phyloP scores from a whole-genome alignment of 2,329 filamentous ascomycete genomes.

The Eutypa lata region DNA sequence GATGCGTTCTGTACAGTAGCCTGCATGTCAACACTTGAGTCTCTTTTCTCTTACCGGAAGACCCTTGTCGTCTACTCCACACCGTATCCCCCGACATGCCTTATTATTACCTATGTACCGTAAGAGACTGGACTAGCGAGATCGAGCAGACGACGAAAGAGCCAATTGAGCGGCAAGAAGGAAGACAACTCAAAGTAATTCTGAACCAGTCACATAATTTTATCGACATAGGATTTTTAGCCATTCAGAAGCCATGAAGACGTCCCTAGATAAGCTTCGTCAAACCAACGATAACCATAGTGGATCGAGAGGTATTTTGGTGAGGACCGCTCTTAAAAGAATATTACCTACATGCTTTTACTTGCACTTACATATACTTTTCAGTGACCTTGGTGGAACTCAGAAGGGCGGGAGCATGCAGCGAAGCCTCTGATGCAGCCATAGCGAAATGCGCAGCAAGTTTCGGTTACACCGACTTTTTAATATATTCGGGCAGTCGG shows the following conservation, averaged over 20 bases:
- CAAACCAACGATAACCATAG: not conserved
- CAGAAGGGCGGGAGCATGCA: constrained; percentile 1
- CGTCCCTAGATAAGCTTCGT: not conserved
- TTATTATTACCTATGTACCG: not conserved
- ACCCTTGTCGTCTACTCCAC: not conserved
- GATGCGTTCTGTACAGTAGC: constrained; percentile 1
- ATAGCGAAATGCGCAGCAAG: constrained; percentile 13
- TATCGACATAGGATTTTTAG: constrained; percentile 15
- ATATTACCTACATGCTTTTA: too few relatives aligned
- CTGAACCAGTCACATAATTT: constrained; percentile 22
- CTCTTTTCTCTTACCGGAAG: not conserved
- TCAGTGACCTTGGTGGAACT: too few relatives aligned
- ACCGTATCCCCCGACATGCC: not conserved
- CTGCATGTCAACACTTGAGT: not conserved
- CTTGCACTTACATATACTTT: too few relatives aligned
- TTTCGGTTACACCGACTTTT: constrained; percentile 22
- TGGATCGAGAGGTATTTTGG: not conserved
- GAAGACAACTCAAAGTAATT: constrained; percentile 13
- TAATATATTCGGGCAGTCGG: constrained; percentile 5
- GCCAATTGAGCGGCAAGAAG: constrained; percentile 12
- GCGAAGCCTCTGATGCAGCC: constrained; percentile 10
- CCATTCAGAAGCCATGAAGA: constrained; percentile 11
- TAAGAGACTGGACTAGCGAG: not conserved
- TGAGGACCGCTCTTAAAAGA: too few relatives aligned
- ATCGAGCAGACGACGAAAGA: constrained; percentile 3